phyloP scores from a whole-genome alignment of 805 yeast species.

The Wickerhamomyces mucosus region DNA sequence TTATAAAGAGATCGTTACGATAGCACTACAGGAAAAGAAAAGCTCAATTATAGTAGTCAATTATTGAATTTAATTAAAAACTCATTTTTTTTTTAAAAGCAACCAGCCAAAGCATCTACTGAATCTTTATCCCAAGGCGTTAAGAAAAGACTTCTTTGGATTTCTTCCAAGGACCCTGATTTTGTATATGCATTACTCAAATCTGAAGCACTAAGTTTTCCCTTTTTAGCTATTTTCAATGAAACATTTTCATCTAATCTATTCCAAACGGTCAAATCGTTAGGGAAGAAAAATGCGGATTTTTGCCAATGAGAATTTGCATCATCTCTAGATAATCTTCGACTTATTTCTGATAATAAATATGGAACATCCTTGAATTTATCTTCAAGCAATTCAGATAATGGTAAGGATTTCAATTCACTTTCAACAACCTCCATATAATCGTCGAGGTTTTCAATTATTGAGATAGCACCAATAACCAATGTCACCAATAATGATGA shows the following conservation, averaged over 20 bases:
- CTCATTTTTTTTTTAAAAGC: no score
- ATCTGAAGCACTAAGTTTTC: conserved; percentile 38
- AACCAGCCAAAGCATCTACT: conserved; percentile 18
- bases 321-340: conserved; percentile 23
- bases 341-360: conserved; percentile 42
- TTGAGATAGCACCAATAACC: conserved; percentile 70
- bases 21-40: no score
- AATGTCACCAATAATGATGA: conserved; percentile 58
- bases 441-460: conserved; percentile 53
- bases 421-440: conserved; percentile 52
- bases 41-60: no score
- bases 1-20: no score
- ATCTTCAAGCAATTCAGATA: conserved; percentile 41
- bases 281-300: conserved; percentile 67
- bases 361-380: conserved; percentile 46
- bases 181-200: conserved; percentile 43
- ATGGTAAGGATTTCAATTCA: conserved; percentile 47
- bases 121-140: conserved; percentile 41
- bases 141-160: conserved; percentile 62
- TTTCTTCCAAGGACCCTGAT: conserved; percentile 38
- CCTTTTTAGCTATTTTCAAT: conserved; percentile 45
- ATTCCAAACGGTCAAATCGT: conserved; percentile 60
- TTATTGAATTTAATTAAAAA: no score
- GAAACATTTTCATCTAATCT: conserved; percentile 49
- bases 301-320: conserved; percentile 45